These are phyloP conservation scores for Fusarium tuaranense DNA, from an alignment of 2,329 filamentous ascomycete genomes.

Conservation along the genomic window DNA sequence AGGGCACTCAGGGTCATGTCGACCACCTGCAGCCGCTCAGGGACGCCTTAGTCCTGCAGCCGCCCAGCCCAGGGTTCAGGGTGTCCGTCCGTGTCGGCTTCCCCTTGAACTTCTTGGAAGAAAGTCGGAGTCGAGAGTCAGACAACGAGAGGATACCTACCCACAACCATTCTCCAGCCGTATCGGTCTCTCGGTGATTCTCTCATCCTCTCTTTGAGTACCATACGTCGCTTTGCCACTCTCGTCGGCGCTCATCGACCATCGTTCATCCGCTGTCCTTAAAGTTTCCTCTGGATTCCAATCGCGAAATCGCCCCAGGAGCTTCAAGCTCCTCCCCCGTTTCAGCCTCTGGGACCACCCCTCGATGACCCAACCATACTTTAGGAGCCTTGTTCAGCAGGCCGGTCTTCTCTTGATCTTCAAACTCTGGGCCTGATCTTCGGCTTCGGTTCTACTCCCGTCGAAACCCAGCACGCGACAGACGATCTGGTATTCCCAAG, in stretches of 20 bases:
- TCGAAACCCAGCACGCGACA: slow-evolving; percentile 32
- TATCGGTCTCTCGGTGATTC: slow-evolving; percentile 20
- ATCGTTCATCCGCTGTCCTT: slow-evolving; percentile 16
- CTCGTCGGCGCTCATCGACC: slow-evolving; percentile 1
- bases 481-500: slow-evolving; percentile 21
- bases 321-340: slow-evolving; percentile 25
- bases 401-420: slow-evolving; percentile 20
- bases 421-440: slow-evolving; percentile 12
- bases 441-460: slow-evolving; percentile 11
- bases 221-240: slow-evolving; percentile 8
- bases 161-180: slow-evolving; percentile 28
- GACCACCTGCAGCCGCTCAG: slow-evolving; percentile 5
- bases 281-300: slow-evolving; percentile 38
- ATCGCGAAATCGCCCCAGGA: slow-evolving; percentile 28
- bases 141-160: slow-evolving; percentile 30
- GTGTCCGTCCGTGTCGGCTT: slow-evolving; percentile 19
- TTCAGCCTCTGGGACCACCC: slow-evolving; percentile 40
- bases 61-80: slow-evolving; percentile 28
- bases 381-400: slow-evolving; percentile 30
- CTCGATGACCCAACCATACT: slow-evolving; percentile 36
- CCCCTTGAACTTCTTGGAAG: slow-evolving; percentile 41
- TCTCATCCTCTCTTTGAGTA: slow-evolving; percentile 27
- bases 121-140: slow-evolving; percentile 26
- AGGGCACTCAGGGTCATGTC: background rate
- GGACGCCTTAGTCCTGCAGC: background rate